Evolutionary conservation across 108 stramenopile genomes (phyloP).

Genomic region (Skeletonema tropicum): DNA sequence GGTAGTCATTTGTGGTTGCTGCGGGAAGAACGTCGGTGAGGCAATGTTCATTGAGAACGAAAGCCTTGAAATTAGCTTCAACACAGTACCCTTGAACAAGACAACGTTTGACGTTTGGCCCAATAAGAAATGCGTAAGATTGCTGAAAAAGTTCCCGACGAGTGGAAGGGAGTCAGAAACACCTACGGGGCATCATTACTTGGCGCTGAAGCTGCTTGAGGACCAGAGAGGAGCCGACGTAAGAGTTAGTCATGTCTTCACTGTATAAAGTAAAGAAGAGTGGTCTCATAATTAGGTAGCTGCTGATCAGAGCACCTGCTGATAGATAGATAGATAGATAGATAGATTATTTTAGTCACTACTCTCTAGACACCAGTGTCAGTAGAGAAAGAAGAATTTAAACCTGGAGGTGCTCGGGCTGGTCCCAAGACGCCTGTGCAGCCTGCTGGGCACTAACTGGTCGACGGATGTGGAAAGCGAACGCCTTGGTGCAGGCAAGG

Average conservation of each 20-base stretch:
- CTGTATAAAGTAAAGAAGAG: slow-evolving; percentile 23
- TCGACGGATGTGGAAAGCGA: no score
- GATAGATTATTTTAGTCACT: no score
- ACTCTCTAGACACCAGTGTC: no score
- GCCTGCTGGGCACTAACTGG: no score
- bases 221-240: slow-evolving; percentile 14
- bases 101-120: slow-evolving; percentile 38
- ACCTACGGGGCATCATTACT: slow-evolving; percentile 45
- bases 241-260: slow-evolving; percentile 45
- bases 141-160: slow-evolving; percentile 41
- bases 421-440: no score
- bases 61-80: slow-evolving; percentile 43
- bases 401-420: no score
- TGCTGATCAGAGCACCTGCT: no score
- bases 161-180: slow-evolving; percentile 48
- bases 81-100: slow-evolving; percentile 38
- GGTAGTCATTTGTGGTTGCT: slow-evolving; percentile 53
- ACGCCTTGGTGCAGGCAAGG: no score
- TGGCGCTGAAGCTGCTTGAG: slow-evolving; percentile 31
- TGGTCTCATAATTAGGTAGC: no score
- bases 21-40: slow-evolving; percentile 44
- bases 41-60: slow-evolving; percentile 38
- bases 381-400: no score
- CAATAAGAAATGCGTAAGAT: slow-evolving; percentile 35
- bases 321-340: no score